Conservation (phyloP, 2,329 filamentous ascomycete genomes). For the Cercospora citrullina region DNA sequence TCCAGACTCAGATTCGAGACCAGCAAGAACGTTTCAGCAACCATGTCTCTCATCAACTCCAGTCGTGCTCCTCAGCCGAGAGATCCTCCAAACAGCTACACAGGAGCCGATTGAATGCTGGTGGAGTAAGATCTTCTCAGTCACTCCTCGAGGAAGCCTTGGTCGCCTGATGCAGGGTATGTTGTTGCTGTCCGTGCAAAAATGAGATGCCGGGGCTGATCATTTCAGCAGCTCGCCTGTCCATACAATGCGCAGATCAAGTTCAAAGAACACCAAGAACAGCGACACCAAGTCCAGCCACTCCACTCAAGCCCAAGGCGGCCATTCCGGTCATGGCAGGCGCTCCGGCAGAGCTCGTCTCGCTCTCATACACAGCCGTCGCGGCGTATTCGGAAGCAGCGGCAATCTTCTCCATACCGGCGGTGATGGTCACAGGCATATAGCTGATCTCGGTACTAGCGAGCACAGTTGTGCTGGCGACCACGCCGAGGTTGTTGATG, state of each 20-base stretch:
- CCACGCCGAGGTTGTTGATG: conserved; percentile 30
- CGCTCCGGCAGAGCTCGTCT: conserved; percentile 20
- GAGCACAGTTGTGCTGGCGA: conserved; percentile 34
- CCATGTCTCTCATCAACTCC: not conserved
- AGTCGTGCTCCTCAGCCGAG: conserved; percentile 3
- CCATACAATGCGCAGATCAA: not conserved
- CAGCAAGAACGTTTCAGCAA: not conserved
- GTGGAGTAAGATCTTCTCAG: not conserved
- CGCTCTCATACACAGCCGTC: conserved; percentile 11
- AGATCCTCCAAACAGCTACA: conserved; percentile 11
- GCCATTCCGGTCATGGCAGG: conserved; percentile 18
- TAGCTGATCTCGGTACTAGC: conserved; percentile 33
- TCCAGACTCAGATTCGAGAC: not conserved
- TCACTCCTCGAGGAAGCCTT: not conserved
- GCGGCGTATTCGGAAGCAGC: conserved; percentile 21
- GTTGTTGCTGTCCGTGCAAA: not conserved
- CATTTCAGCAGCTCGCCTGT: not conserved
- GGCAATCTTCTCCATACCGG: conserved; percentile 29
- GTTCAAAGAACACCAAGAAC: conserved; percentile 23
- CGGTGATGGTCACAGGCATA: conserved; percentile 33
- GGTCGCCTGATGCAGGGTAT: not conserved
- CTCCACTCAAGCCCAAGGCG: conserved; percentile 14
- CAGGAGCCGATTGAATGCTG: conserved; percentile 2
- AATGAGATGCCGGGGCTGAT: not conserved
- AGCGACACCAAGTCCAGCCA: conserved; percentile 15